Base-by-base conservation (phyloP, 441 rosid species). In the Euphorbia celastroides region DNA sequence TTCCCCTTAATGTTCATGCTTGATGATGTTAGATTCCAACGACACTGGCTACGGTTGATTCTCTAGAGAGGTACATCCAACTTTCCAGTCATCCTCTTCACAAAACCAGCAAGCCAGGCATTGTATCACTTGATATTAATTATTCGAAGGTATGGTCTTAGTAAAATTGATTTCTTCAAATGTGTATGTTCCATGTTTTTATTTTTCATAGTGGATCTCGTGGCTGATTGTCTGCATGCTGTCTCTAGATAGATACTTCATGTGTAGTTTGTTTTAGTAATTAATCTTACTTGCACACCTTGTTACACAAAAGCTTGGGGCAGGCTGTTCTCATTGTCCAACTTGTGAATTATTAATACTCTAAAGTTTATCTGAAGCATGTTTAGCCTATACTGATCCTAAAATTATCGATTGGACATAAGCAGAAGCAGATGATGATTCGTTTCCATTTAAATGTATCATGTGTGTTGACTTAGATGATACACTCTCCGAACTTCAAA, bases 11-110 rank as follows among this genome's bases (percentile, higher is more conserved):
- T 60, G 28, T 51, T 22, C 17, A 46, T 65, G 31, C 7, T 27
- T 50, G 34, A 48, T 60, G 23, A 46, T 34, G 44, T 9, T 38
- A 38, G 44, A 38, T 38, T 38, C 84, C 98, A 75, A 58, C 89
- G 70, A 80, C 96, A 12, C 78, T 92, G 82, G 92, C 94, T 66
- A 68, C 96, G 22, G 54, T 82, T 64, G 91, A 83, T 70, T 83
- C 73, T 71, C 36, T 96, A 74, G 96, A 88, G 87, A 86, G 82
- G 73, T 92, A 77, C 75, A 96, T 97, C 30, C 97, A 92, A 74
- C 84, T 92, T 67, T 85, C 96, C 34, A 92, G 98, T 82, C 96
- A 92, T 74, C 99, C 99, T 2, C 96, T 96, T 75, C 98, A 90
- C 82, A 96, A 89, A 82, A 96, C 98, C 54, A 89, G 71, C 85